A percentile compares a stretch with the other conserved stretches of the same genome.
Evolutionary conservation across 176 grass and related monocot genomes (phyloP).

Genomic region (Olyra latifolia): DNA sequence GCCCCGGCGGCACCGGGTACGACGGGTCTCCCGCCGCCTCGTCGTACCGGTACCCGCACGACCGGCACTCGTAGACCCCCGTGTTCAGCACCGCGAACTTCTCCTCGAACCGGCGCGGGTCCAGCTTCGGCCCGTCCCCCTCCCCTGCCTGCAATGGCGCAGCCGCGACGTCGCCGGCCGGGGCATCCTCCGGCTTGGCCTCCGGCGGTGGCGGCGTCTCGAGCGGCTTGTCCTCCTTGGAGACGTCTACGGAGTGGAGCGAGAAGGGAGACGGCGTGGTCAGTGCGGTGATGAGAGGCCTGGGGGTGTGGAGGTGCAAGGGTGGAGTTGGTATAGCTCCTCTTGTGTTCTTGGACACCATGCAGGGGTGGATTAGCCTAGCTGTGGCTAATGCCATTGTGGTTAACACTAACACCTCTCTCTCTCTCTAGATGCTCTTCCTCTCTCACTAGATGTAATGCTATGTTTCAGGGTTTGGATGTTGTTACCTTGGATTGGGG

Average conservation of each 20-base stretch:
- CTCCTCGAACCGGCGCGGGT: constrained; percentile 74
- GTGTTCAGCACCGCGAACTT: constrained; percentile 93
- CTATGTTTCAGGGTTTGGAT: constrained; percentile 8
- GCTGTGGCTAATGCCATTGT: constrained; percentile 57
- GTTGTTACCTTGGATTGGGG: not conserved
- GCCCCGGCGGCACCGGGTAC: constrained; percentile 77
- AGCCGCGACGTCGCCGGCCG: not conserved
- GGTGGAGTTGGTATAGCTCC: not conserved
- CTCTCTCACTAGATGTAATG: not conserved
- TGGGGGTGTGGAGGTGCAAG: constrained; percentile 27
- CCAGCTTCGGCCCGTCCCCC: constrained; percentile 32
- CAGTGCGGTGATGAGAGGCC: not conserved
- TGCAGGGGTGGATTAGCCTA: constrained; percentile 39
- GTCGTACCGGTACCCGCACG: constrained; percentile 88
- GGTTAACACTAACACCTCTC: not conserved
- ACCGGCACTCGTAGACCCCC: constrained; percentile 83
- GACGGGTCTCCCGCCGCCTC: constrained; percentile 71
- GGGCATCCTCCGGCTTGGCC: constrained; percentile 1
- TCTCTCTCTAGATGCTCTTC: too few relatives aligned
- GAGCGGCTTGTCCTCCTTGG: constrained; percentile 80
- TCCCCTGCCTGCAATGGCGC: constrained; percentile 1
- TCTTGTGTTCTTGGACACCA: constrained; percentile 28
- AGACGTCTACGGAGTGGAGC: constrained; percentile 65
- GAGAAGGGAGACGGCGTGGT: constrained; percentile 19
- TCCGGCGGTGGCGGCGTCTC: constrained; percentile 7